A percentile compares a stretch with the other conserved stretches of the same genome.
These are phyloP conservation scores for Zygoascus meyerae DNA, from an alignment of 1,139 yeast species.

Conservation along the genomic window DNA sequence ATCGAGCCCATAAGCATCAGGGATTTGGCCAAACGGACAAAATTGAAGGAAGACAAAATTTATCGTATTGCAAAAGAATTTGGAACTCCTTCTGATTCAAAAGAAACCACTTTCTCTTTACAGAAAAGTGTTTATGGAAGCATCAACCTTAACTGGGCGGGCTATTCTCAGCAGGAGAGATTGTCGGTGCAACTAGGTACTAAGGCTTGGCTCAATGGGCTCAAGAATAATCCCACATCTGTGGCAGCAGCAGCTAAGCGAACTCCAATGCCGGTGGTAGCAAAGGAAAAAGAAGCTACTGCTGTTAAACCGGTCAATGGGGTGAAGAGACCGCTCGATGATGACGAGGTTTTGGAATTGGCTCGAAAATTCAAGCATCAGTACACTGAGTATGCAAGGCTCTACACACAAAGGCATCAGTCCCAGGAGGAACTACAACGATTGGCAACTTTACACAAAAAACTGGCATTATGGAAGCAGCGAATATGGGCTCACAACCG, in stretches of 20 bases:
- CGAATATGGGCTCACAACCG: slow-evolving; percentile 30
- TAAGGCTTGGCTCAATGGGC: slow-evolving; percentile 3
- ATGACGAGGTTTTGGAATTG: slow-evolving; percentile 31
- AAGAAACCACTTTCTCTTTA: neutral
- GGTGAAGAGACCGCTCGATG: slow-evolving; percentile 2
- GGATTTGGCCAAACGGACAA: neutral
- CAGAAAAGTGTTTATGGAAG: slow-evolving; percentile 1
- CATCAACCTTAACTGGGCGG: slow-evolving; percentile 7
- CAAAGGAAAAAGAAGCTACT: neutral
- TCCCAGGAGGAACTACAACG: slow-evolving; percentile 27
- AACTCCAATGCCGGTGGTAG: neutral
- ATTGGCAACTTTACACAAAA: slow-evolving; percentile 34
- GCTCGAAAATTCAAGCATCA: slow-evolving; percentile 34
- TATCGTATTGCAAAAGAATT: neutral
- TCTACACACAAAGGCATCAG: slow-evolving; percentile 29
- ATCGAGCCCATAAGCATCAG: slow-evolving; percentile 3
- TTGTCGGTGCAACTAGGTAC: slow-evolving; percentile 6
- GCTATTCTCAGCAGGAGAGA: slow-evolving; percentile 8
- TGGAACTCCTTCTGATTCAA: slow-evolving; percentile 4
- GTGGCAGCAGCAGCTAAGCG: neutral
- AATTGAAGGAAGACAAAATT: slow-evolving; percentile 2
- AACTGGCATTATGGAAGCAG: slow-evolving; percentile 36
- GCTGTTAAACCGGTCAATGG: slow-evolving; percentile 2
- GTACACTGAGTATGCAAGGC: slow-evolving; percentile 34
- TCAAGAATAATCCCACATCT: neutral